Evolutionary conservation across 148 eudicot species (phyloP).

Genomic region (Persicaria maculosa): DNA sequence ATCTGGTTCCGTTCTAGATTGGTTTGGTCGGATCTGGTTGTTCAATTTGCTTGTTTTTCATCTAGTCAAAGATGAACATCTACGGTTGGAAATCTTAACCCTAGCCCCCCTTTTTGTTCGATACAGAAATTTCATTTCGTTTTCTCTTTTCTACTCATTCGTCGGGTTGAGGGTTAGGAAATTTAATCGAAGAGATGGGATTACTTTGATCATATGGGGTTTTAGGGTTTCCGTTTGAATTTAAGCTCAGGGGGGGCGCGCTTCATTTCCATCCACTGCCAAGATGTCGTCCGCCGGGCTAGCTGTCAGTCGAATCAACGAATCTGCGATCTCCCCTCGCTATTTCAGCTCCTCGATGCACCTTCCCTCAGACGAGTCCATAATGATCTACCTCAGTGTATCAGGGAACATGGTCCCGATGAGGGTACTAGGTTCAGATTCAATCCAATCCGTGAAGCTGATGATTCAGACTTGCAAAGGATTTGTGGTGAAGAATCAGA

Average conservation of each 20-base stretch:
- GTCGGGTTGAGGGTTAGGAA: neutral
- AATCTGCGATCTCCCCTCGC: constrained; percentile 29
- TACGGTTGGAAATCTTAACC: neutral
- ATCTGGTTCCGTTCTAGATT: neutral
- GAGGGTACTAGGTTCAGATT: constrained; percentile 62
- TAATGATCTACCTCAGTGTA: constrained; percentile 50
- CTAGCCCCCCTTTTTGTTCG: neutral
- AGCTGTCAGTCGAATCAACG: constrained; percentile 54
- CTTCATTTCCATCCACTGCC: neutral
- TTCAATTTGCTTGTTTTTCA: neutral
- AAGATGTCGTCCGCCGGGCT: constrained; percentile 76
- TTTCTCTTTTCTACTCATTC: constrained; percentile 1
- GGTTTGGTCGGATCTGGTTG: neutral
- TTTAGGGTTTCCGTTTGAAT: constrained; percentile 8
- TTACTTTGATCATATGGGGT: neutral
- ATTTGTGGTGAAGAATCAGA: constrained; percentile 59
- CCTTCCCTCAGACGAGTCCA: constrained; percentile 37
- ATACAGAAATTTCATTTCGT: neutral
- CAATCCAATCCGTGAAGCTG: constrained; percentile 71
- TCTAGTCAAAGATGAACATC: neutral
- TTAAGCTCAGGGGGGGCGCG: neutral
- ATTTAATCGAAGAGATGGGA: neutral
- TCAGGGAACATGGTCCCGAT: constrained; percentile 57
- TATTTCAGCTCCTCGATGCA: constrained; percentile 22
- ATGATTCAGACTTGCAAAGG: constrained; percentile 67